Evolutionary conservation across 1,284 basidiomycete genomes (phyloP), one percentile per base, ranked within the genome.

Genomic region (Pseudozyma thailandica): DNA sequence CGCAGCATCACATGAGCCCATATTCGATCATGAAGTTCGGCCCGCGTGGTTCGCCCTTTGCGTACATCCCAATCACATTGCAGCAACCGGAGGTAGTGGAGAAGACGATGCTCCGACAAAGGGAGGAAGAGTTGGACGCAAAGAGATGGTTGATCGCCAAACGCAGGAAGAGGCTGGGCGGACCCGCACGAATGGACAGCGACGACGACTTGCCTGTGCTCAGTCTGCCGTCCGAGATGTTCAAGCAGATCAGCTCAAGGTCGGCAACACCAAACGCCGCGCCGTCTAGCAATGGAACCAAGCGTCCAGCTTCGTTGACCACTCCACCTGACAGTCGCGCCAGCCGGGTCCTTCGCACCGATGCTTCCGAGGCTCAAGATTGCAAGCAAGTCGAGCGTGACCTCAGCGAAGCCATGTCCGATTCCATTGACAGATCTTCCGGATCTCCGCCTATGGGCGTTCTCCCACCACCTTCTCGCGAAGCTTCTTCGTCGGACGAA

Each of bases 11-110:
- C 46, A 50, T 81, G 47, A 77, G 76, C 25, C 58, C 70, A 4
- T 82, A 82, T 56, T 72, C 68, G 39, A 42, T 62, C 43, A 61
- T 81, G 55, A 82, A 82, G 49, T 81, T 76, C 25, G 80, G 80
- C 9, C 50, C 53, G 2, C 47, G 50, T 20, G 77, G 79, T 12
- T 78, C 78, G 6, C 80, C 78, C 10, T 81, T 76, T 45, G 75
- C 78, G 3, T 81, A 81, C 62, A 60, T 81, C 18, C 80, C 80
- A 8, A 57, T 81, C 46, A 69, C 78, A 13, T 41, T 81, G 20
- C 80, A 80, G 53, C 77, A 79, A 49, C 78, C 80, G 7, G 45
- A 53, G 20, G 42, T 60, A 21, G 72, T 75, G 4, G 53, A 76
- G 6, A 50, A 55, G 15, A 74, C 74, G 13, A 61, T 75, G 47